Evolutionary conservation across 2,329 filamentous ascomycete species (phyloP).

Genomic region (Paraphoma sp.): DNA sequence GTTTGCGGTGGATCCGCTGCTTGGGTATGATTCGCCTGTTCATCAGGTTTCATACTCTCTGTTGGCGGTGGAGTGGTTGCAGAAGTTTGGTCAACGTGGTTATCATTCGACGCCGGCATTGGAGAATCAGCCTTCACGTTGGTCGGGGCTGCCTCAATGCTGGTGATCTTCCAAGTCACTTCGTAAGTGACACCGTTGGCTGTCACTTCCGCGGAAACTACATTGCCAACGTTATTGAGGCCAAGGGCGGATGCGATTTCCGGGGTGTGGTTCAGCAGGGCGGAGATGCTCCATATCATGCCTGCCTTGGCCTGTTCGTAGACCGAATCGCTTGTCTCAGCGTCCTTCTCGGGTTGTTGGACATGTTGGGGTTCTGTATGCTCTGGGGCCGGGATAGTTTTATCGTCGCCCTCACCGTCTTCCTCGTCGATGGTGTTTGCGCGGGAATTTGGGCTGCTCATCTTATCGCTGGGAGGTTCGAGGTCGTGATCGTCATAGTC

Average conservation of each 20-base stretch:
- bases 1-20: too few species aligned
- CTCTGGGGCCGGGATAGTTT: not conserved
- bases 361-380: not conserved
- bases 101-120: too few species aligned
- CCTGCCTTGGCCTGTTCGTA: not conserved
- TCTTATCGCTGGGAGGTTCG: not conserved
- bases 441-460: not conserved
- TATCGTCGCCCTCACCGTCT: not conserved
- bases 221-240: not conserved
- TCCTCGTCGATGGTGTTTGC: not conserved
- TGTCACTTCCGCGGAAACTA: not conserved
- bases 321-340: not conserved
- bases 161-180: not conserved
- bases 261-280: not conserved
- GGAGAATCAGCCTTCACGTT: too few species aligned
- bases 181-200: not conserved
- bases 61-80: not conserved
- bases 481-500: not conserved
- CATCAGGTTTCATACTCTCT: too few species aligned
- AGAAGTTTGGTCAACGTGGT: too few species aligned
- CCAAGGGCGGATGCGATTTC: not conserved
- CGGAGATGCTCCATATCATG: not conserved
- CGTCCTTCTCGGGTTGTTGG: too few species aligned
- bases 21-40: too few species aligned
- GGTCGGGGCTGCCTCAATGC: not conserved